These are phyloP conservation scores for Pulveroboletus sp. DNA, from an alignment of 768 basidiomycete species.

Conservation along the genomic window DNA sequence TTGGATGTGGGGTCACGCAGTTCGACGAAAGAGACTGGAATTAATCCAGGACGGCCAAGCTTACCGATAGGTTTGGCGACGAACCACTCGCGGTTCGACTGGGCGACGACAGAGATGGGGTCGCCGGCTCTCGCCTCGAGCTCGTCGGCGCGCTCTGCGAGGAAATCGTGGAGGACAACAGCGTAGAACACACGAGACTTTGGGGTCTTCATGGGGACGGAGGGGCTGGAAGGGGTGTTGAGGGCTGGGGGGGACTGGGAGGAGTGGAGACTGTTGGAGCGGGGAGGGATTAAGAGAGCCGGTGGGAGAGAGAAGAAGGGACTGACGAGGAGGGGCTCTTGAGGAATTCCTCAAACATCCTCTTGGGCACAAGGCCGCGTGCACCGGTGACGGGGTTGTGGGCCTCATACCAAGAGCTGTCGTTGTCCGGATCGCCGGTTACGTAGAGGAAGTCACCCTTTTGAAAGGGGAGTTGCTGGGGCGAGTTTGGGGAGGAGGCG, in stretches of 20 bases:
- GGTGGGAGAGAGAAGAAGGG: neutral
- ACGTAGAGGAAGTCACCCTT: slow-evolving; percentile 99
- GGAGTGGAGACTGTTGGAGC: slow-evolving; percentile 34
- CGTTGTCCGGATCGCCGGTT: slow-evolving; percentile 59
- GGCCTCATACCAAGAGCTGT: slow-evolving; percentile 81
- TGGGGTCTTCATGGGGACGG: slow-evolving; percentile 31
- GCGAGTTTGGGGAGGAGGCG: slow-evolving; percentile 60
- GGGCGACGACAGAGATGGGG: slow-evolving; percentile 93
- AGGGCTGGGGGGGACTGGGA: slow-evolving; percentile 30
- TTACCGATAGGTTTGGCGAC: slow-evolving; percentile 97
- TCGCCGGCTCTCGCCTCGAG: slow-evolving; percentile 94
- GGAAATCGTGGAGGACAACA: slow-evolving; percentile 91
- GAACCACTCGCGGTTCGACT: slow-evolving; percentile 99
- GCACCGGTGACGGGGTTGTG: slow-evolving; percentile 91
- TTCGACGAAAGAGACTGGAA: slow-evolving; percentile 96
- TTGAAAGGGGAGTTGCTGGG: slow-evolving; percentile 83
- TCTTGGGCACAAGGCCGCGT: slow-evolving; percentile 83
- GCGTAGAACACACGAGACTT: slow-evolving; percentile 80
- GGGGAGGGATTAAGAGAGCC: neutral
- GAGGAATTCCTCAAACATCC: slow-evolving; percentile 86
- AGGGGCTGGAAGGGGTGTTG: slow-evolving; percentile 26
- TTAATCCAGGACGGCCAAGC: slow-evolving; percentile 92
- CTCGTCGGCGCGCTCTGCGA: slow-evolving; percentile 94
- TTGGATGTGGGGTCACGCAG: slow-evolving; percentile 91
- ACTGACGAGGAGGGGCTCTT: slow-evolving; percentile 53